Conservation (phyloP, 768 basidiomycete genomes). For the Mycena filopes region DNA sequence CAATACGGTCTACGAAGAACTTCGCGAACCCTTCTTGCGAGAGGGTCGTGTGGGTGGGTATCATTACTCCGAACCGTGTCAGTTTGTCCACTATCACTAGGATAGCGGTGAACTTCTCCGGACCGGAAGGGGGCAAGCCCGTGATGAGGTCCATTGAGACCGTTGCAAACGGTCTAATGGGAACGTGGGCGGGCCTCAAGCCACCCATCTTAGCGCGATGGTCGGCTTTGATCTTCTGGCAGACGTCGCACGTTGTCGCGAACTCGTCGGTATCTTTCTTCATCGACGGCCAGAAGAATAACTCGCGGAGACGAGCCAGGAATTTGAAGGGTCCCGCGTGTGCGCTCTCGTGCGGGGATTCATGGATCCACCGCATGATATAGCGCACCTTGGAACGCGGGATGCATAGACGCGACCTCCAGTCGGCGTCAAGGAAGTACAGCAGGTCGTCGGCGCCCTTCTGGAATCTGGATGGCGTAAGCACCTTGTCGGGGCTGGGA, state of each 20-base stretch:
- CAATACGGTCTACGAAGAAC: constrained; percentile 21
- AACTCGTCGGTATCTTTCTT: constrained; percentile 6
- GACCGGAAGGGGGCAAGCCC: constrained; percentile 29
- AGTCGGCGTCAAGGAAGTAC: constrained; percentile 28
- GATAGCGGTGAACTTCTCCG: background rate
- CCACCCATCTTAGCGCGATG: constrained; percentile 20
- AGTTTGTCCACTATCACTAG: constrained; percentile 44
- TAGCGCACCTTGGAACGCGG: constrained; percentile 32
- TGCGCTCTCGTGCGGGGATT: constrained; percentile 11
- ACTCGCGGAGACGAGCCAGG: background rate
- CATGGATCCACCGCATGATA: constrained; percentile 10
- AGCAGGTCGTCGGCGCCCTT: constrained; percentile 11
- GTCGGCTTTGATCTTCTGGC: constrained; percentile 25
- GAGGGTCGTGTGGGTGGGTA: constrained; percentile 34
- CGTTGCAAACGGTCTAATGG: constrained; percentile 12
- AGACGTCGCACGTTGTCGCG: constrained; percentile 5
- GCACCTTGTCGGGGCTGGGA: background rate
- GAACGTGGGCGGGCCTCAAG: constrained; percentile 15
- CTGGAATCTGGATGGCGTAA: constrained; percentile 21
- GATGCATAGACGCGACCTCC: constrained; percentile 17
- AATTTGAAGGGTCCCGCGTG: constrained; percentile 8
- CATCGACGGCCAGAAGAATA: constrained; percentile 18
- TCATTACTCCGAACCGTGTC: constrained; percentile 47
- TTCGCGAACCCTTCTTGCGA: constrained; percentile 22
- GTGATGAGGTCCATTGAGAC: constrained; percentile 24